Base-by-base conservation (phyloP, 768 basidiomycete species). In the Boletus subparvulus region DNA sequence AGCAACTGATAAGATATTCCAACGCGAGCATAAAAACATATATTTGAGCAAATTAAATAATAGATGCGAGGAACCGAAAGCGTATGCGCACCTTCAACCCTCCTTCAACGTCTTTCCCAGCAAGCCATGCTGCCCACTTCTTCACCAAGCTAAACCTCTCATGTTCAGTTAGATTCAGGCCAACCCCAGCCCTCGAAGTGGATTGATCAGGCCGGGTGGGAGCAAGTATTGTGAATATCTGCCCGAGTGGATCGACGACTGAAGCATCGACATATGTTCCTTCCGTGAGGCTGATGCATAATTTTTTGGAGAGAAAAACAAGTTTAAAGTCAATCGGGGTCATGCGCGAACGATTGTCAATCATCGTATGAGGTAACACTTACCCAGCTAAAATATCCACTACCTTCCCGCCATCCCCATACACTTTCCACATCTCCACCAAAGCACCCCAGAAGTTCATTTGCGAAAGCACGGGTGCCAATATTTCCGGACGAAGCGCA, bases 81-180 rank as follows among this genome's bases (percentile, higher is more conserved):
- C 17, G 39, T 46, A 42, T 44, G 63, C 67, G 46, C 58, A 90
- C 92, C 75, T 85, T 84, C 26, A 97, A 70, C 5, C 87, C 92
- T 43, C 80, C 82, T 26, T 88, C 85, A 1, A 83, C 75, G 70
- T 91, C 85, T 37, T 80, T 79, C 61, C 80, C 82, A 3, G 85
- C 79, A 21, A 97, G 73, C 94, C 94, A 96, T 9, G 91, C 72
- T 3, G 83, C 88, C 85, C 93, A 94, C 50, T 81, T 79, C 58
- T 88, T 85, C 5, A 84, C 82, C 50, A 93, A 65, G 3, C 74
- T 65, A 26, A 82, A 64, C 91, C 86, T 55, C 78, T 81, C 61
- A 2, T 43, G 52, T 58, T 72, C 60, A n/a, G 41, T 62, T 10
- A 71, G 43, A 36, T 16, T 39, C 11, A 56, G 11, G n/a, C n/a